Conservation (phyloP, 148 eudicot species). For the Vaccinium macrocarpon region DNA sequence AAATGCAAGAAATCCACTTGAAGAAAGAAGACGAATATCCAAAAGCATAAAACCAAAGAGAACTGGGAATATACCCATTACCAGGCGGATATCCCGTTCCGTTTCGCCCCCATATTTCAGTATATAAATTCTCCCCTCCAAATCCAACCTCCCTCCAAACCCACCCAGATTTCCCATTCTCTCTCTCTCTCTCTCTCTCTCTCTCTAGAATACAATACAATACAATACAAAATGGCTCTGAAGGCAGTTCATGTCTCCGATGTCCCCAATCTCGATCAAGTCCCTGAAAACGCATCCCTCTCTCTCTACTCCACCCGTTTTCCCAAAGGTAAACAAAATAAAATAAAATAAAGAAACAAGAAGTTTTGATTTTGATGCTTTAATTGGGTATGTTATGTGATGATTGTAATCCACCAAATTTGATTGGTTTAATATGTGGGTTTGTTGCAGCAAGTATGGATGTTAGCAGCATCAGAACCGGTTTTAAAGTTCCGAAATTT, state of each 20-base stretch:
- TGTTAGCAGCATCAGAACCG: not conserved
- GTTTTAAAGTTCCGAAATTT: slow-evolving; percentile 22
- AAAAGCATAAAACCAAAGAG: not conserved
- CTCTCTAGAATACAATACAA: not conserved
- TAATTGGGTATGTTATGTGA: not conserved
- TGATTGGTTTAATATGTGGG: not conserved
- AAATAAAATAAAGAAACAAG: not conserved
- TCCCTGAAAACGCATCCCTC: slow-evolving; percentile 26
- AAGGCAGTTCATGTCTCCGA: slow-evolving; percentile 59
- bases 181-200: not conserved
- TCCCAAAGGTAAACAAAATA: slow-evolving; percentile 26
- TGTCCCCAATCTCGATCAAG: slow-evolving; percentile 48
- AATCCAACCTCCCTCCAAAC: not conserved
- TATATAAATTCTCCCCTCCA: not conserved
- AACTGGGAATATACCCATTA: not conserved
- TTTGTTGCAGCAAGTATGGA: slow-evolving; percentile 5
- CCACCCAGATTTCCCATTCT: not conserved
- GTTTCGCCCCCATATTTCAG: too few species aligned
- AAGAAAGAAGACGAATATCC: slow-evolving; percentile 5
- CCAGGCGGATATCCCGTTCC: not conserved
- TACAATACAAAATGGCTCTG: slow-evolving; percentile 34
- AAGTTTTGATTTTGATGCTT: not conserved
- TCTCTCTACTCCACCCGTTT: slow-evolving; percentile 5
- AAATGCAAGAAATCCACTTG: too few species aligned
- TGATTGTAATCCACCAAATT: not conserved